Evolutionary conservation across 805 yeast genomes (phyloP).

Genomic region (Cyberlindnera suaveolens): DNA sequence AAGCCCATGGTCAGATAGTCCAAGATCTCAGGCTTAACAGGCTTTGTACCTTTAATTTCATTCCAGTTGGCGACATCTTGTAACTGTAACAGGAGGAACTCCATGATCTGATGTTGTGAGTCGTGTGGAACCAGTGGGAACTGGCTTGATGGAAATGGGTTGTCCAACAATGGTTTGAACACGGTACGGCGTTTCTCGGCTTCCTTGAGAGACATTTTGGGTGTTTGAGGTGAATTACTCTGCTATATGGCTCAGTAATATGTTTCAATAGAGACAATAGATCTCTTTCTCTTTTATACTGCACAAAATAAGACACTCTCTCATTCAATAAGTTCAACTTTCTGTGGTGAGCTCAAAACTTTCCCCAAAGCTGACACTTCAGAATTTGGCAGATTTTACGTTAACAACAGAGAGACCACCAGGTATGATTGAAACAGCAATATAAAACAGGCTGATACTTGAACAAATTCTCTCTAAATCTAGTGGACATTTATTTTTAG

Average conservation of each 20-base stretch:
- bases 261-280: not conserved
- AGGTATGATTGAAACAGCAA: no score
- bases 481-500: no score
- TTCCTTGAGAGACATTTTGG: conserved; percentile 36
- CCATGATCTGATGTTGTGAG: conserved; percentile 32
- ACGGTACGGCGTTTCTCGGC: conserved; percentile 48
- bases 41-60: conserved; percentile 5
- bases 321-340: no score
- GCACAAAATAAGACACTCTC: no score
- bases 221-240: not conserved
- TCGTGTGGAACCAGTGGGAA: conserved; percentile 38
- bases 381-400: no score
- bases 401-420: no score
- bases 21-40: conserved; percentile 12
- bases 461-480: no score
- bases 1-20: conserved; percentile 39
- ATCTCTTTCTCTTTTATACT: not conserved
- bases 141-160: conserved; percentile 49
- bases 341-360: no score
- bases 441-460: no score
- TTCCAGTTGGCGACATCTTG: conserved; percentile 24
- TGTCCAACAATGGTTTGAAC: conserved; percentile 58
- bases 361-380: no score
- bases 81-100: conserved; percentile 30
- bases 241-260: not conserved